phyloP scores from a whole-genome alignment of 768 basidiomycete species.

The Russula griseocarnosa region DNA sequence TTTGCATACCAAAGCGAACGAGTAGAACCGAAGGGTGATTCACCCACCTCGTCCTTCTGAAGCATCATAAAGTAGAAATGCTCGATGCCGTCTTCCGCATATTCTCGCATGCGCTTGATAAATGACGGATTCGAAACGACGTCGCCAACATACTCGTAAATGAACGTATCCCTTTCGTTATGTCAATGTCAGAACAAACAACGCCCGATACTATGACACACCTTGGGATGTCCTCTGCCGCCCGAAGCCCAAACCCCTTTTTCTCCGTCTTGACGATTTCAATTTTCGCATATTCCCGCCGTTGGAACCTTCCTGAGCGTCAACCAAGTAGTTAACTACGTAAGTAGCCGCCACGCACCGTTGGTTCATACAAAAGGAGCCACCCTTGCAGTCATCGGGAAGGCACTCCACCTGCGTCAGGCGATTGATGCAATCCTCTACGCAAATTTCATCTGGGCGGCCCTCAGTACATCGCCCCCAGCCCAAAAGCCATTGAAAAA shows the following conservation, averaged over 20 bases:
- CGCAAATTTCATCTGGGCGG: constrained; percentile 67
- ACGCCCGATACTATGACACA: constrained; percentile 35
- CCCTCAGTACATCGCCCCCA: constrained; percentile 41
- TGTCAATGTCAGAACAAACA: not conserved
- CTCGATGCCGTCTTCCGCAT: constrained; percentile 86
- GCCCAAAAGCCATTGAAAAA: constrained; percentile 13
- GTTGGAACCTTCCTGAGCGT: constrained; percentile 65
- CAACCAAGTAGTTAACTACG: constrained; percentile 4
- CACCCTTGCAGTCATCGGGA: constrained; percentile 83
- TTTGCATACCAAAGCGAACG: not conserved
- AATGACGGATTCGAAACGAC: constrained; percentile 86
- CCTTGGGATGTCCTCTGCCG: constrained; percentile 62
- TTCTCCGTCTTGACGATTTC: constrained; percentile 90
- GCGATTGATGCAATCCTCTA: constrained; percentile 93
- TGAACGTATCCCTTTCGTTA: constrained; percentile 70
- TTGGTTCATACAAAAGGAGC: constrained; percentile 83
- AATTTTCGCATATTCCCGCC: constrained; percentile 76
- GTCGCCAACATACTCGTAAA: constrained; percentile 98
- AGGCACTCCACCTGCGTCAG: constrained; percentile 96
- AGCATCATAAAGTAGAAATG: constrained; percentile 99
- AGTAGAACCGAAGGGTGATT: too few relatives aligned
- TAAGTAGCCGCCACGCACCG: constrained; percentile 50
- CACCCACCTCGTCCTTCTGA: constrained; percentile 88
- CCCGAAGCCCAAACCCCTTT: constrained; percentile 93
- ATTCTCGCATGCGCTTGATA: constrained; percentile 89